Percentiles rank a stretch among this genome's conserved stretches.
Conservation (phyloP, 1,284 basidiomycete species). For the Chalciporus sp. region DNA sequence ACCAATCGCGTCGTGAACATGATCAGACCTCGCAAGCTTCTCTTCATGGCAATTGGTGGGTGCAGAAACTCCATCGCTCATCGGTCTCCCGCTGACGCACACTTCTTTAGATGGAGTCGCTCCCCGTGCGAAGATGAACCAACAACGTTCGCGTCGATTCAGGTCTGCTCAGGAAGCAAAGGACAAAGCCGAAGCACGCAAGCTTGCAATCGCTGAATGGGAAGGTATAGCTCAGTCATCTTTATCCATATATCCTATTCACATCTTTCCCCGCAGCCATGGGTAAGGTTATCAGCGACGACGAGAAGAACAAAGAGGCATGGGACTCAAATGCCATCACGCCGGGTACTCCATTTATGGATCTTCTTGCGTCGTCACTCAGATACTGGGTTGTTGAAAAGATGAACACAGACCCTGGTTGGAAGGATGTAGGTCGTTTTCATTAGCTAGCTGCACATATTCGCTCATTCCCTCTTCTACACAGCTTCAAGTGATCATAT, state of each 20-base stretch:
- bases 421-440: slow-evolving; percentile 75
- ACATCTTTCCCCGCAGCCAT: slow-evolving; percentile 56
- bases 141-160: slow-evolving; percentile 95
- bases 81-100: not conserved
- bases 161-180: slow-evolving; percentile 93
- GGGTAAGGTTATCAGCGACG: slow-evolving; percentile 88
- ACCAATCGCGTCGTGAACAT: slow-evolving; percentile 98
- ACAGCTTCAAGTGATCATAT: slow-evolving; percentile 93
- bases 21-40: slow-evolving; percentile 90
- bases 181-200: slow-evolving; percentile 87
- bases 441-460: not conserved
- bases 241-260: slow-evolving; percentile 1
- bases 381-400: slow-evolving; percentile 98
- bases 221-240: slow-evolving; percentile 55
- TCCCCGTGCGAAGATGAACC: slow-evolving; percentile 99
- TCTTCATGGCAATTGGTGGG: slow-evolving; percentile 97
- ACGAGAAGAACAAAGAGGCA: slow-evolving; percentile 81
- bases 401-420: slow-evolving; percentile 93
- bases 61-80: slow-evolving; percentile 9
- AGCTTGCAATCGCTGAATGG: slow-evolving; percentile 83
- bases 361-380: slow-evolving; percentile 83
- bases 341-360: slow-evolving; percentile 99
- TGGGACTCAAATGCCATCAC: slow-evolving; percentile 99
- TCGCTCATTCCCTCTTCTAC: slow-evolving; percentile 6
- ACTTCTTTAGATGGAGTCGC: slow-evolving; percentile 84